Evolutionary conservation across 2,329 filamentous ascomycete genomes (phyloP), one percentile per base, ranked within the genome.

Genomic region (Fusarium protoensiforme): DNA sequence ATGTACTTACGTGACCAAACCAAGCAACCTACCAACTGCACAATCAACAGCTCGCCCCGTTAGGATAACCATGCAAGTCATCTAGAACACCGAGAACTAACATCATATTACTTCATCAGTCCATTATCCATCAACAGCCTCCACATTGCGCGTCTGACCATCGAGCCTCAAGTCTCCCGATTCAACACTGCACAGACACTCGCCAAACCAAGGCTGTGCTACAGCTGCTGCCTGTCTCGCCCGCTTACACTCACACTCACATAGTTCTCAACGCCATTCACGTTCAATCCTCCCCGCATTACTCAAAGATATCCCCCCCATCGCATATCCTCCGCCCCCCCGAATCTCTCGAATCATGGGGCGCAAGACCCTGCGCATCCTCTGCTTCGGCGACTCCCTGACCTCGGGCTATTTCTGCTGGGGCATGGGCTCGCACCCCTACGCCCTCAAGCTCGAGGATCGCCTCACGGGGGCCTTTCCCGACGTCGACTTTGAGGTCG

Each of bases 371-470:
- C 83, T 90, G 31, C 84, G 86, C 75, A 87, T 92, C 76, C 86
- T 92, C 68, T 92, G 90, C 83, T 90, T 92, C 80, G 90, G 90
- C 79, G 86, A 92, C 84, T 91, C 89, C 41, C 86, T 93, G 53
- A 92, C 91, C 7, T 85, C 84, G 14, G 91, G 91, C 46, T 91
- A 83, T 78, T 82, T 84, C 33, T 61, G 71, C 66, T 81, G 73
- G 53, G 88, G 87, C 22, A 59, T 81, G 16, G 77, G 69, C 59
- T 83, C 82, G 51, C 85, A 89, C 67, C 89, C 91, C 0, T 93
- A 92, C 81, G 84, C 85, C 7, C 75, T 79, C 27, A 83, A 82
- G 64, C 82, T 93, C 16, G 75, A 82, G 68, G 77, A 85, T 61
- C 84, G 84, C 66, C 83, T 91, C 36, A 78, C 82, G 29, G 83